Conservation (phyloP, 2,329 filamentous ascomycete species). For the Pseudofabraea citricarpa region DNA sequence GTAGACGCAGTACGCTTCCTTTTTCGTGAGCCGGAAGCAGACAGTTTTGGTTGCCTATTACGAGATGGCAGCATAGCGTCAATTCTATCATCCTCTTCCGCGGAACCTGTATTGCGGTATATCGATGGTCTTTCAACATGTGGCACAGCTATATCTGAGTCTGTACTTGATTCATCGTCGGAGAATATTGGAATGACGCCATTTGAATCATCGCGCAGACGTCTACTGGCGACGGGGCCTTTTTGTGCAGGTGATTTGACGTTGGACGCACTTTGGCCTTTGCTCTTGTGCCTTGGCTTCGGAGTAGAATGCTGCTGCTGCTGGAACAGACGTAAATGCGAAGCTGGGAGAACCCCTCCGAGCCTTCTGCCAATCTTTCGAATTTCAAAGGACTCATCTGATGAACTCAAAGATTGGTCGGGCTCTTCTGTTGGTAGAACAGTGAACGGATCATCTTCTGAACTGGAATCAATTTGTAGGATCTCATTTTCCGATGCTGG, state of each 20-base stretch:
- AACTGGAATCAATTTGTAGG: constrained; percentile 15
- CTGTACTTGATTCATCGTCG: constrained; percentile 19
- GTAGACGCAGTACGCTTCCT: constrained; percentile 14
- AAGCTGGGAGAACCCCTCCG: constrained; percentile 60
- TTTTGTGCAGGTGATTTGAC: no score
- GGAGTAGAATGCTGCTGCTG: constrained; percentile 31
- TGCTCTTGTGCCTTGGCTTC: no score
- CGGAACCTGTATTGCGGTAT: no score
- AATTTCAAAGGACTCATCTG: constrained; percentile 23
- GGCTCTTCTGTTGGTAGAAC: constrained; percentile 6
- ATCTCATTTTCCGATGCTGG: constrained; percentile 8
- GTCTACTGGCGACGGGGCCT: no score
- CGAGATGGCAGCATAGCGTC: constrained; percentile 28
- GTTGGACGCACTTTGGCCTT: constrained; percentile 12
- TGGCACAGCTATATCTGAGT: no score
- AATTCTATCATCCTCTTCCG: constrained; percentile 26
- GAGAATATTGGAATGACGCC: no score
- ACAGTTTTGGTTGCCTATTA: constrained; percentile 15
- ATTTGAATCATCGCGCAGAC: no score
- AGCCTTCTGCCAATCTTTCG: constrained; percentile 33
- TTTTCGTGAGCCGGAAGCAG: constrained; percentile 6
- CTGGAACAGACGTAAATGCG: constrained; percentile 58
- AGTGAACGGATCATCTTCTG: constrained; percentile 17
- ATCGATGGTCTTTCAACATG: no score
- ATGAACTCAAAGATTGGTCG: constrained; percentile 13